Conservation (phyloP, 2,329 filamentous ascomycete genomes). For the Ophiosphaerella narmari region DNA sequence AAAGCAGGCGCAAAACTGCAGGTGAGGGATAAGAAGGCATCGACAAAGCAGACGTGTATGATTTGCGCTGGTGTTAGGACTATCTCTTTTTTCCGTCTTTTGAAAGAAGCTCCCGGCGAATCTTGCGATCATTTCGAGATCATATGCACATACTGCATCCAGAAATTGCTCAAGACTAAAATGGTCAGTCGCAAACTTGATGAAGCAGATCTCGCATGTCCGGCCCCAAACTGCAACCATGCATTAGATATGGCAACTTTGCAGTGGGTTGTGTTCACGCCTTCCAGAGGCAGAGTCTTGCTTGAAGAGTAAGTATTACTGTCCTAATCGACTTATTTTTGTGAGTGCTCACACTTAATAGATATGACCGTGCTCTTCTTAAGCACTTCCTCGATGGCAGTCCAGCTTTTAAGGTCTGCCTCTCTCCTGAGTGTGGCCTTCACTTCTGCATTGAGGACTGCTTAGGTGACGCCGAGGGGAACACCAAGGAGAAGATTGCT, state of each 20-base stretch:
- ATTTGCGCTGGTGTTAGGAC: too few relatives aligned
- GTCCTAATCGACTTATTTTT: too few relatives aligned
- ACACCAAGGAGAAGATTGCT: slow-evolving; percentile 12
- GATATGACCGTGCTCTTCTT: slow-evolving; percentile 25
- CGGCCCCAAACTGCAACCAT: slow-evolving; percentile 15
- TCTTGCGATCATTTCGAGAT: slow-evolving; percentile 25
- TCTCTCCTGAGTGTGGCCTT: slow-evolving; percentile 21
- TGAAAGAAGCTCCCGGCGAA: too few relatives aligned
- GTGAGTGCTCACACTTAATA: slow-evolving; percentile 10
- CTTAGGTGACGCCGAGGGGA: background rate
- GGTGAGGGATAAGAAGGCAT: too few relatives aligned
- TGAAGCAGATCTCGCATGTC: slow-evolving; percentile 19
- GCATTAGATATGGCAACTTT: slow-evolving; percentile 12
- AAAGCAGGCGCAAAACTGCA: too few relatives aligned
- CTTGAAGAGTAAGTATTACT: slow-evolving; percentile 19
- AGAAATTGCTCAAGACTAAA: slow-evolving; percentile 23
- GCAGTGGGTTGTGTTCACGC: background rate
- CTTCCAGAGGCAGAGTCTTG: slow-evolving; percentile 5
- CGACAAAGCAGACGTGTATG: too few relatives aligned
- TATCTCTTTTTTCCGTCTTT: too few relatives aligned
- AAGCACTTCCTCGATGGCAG: slow-evolving; percentile 16
- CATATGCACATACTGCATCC: slow-evolving; percentile 26
- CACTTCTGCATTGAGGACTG: slow-evolving; percentile 32
- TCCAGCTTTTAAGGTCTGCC: slow-evolving; percentile 22
- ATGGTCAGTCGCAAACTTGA: slow-evolving; percentile 14